phyloP scores from a whole-genome alignment of 2,329 filamentous ascomycete genomes.

The Parastagonospora nodorum region DNA sequence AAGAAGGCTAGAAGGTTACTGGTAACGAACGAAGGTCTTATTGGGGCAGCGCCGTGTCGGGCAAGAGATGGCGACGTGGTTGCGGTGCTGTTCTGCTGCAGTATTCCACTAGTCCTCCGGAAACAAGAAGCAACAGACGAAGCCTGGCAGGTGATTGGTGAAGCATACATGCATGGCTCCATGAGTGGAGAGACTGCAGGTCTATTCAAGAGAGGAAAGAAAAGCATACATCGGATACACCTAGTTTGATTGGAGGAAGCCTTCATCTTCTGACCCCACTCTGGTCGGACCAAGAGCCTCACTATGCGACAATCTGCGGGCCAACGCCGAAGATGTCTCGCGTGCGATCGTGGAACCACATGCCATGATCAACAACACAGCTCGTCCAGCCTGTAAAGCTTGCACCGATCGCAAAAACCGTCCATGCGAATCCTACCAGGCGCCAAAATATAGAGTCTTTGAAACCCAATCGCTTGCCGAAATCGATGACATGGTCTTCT shows the following conservation, averaged over 20 bases:
- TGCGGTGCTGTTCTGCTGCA: constrained; percentile 42
- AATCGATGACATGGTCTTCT: constrained; percentile 35
- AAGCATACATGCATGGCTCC: constrained; percentile 32
- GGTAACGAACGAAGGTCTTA: constrained; percentile 24
- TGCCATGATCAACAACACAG: constrained; percentile 9
- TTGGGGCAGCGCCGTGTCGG: constrained; percentile 39
- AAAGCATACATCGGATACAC: constrained; percentile 10
- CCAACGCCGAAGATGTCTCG: constrained; percentile 29
- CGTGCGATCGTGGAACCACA: constrained; percentile 27
- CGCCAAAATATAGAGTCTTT: constrained; percentile 22
- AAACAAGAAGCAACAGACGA: constrained; percentile 16
- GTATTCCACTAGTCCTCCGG: constrained; percentile 42
- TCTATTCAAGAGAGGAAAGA: constrained; percentile 17
- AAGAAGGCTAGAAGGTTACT: constrained; percentile 39
- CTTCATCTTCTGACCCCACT: neutral
- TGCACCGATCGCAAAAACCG: constrained; percentile 21
- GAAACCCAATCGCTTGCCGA: constrained; percentile 24
- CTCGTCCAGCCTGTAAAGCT: constrained; percentile 11
- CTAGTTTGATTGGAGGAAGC: constrained; percentile 11
- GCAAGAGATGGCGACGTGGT: constrained; percentile 35
- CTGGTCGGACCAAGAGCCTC: neutral
- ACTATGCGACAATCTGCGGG: constrained; percentile 3
- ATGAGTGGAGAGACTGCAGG: constrained; percentile 34
- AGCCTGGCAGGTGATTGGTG: constrained; percentile 34
- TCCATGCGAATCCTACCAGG: constrained; percentile 27